Evolutionary conservation across 345 rosid species (phyloP).

Genomic region (Dimocarpus longan): DNA sequence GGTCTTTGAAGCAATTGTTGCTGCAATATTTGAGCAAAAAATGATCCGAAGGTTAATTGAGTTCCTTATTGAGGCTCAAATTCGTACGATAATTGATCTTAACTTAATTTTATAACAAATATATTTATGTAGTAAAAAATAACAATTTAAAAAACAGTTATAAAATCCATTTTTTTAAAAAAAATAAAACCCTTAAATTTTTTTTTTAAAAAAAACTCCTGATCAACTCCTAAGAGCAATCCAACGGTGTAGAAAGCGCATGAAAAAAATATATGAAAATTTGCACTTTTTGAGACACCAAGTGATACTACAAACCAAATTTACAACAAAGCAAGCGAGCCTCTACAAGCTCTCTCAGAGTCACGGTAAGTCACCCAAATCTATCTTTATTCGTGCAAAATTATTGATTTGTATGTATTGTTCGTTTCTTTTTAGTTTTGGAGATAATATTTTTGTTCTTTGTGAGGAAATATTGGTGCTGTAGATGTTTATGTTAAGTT

Average conservation of each 20-base stretch:
- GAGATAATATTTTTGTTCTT: not conserved
- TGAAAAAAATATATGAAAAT: not conserved
- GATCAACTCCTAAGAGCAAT: not conserved
- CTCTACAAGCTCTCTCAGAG: not conserved
- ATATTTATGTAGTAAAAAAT: too few relatives aligned
- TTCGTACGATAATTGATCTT: too few relatives aligned
- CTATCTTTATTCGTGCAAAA: not conserved
- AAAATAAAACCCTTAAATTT: too few relatives aligned
- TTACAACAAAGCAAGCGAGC: not conserved
- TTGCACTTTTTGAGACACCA: not conserved
- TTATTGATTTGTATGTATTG: not conserved
- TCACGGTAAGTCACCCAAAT: not conserved
- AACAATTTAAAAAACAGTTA: too few relatives aligned
- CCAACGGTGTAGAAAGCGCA: not conserved
- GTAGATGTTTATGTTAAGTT: too few relatives aligned
- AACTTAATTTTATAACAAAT: too few relatives aligned
- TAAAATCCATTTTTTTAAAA: too few relatives aligned
- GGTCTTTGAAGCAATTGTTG: too few relatives aligned
- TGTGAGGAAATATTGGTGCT: not conserved
- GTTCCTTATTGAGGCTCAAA: too few relatives aligned
- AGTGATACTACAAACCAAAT: not conserved
- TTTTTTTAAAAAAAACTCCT: too few relatives aligned
- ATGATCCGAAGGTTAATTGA: too few relatives aligned
- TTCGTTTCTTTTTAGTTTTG: not conserved
- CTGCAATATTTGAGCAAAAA: too few relatives aligned